Base-by-base conservation (phyloP, 2,329 filamentous ascomycete genomes). In the Diaporthe eres region DNA sequence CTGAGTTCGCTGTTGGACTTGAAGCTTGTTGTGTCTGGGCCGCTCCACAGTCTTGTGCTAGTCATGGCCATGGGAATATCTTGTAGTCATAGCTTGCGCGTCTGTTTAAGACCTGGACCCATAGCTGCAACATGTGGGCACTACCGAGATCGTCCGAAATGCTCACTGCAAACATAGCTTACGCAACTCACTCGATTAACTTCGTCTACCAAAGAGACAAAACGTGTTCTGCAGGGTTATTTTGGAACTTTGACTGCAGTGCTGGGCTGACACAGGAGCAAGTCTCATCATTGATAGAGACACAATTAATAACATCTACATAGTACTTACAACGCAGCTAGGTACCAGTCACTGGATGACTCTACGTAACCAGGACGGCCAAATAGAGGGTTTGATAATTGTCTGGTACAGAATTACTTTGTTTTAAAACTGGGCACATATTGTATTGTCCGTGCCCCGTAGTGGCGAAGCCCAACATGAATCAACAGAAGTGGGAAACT, bases 1-100 rank as follows among this genome's bases (percentile, higher is more conserved):
- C 60, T 12, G 39, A 19, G 37, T 44, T 44, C 28, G 22, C 58
- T 28, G 12, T 25, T 63, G 37, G 13, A 10, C n/a, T 47, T 63
- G 60, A 44, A 63, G 60, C 60, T 63, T 44, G 17, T 44, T 60
- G 57, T 63, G 37, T 63, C n/a, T 28, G n/a, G 39, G n/a, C 39
- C 8, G 25, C 13, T 28, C 60, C 60, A 63, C 60, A 28, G 60
- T 2, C 39, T 63, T 31, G 8, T 9, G 12, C 39, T 31, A 28
- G 60, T 28, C 60, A 63, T 60, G 12, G 17, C 31, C 31, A 28
- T 63, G n/a, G 60, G n/a, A 4, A 44, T 39, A 63, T 10, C 19
- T 47, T 28, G 58, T 10, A 44, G 17, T 28, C n/a, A 44, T n/a
- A 28, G 60, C 60, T 63, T 28, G n/a, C 60, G 60, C 60, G 60